phyloP scores from a whole-genome alignment of 73 alveolate genomes.

The Tetrahymena malaccensis region DNA sequence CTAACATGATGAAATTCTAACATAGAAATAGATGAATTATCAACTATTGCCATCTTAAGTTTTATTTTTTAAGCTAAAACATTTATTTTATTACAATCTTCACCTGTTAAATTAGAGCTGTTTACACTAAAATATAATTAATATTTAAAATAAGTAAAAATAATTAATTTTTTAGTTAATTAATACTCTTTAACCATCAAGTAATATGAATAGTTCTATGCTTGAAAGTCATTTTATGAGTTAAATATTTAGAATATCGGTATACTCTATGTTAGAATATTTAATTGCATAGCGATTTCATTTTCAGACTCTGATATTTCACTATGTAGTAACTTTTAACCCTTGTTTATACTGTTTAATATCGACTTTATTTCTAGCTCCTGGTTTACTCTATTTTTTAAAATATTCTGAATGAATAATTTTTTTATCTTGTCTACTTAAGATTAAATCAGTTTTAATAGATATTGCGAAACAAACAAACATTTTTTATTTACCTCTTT shows the following conservation, averaged over 20 bases:
- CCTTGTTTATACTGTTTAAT: not conserved
- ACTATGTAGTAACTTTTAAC: not conserved
- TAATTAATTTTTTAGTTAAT: not conserved
- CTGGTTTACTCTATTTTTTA: not conserved
- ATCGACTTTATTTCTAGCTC: not conserved
- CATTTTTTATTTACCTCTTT: not conserved
- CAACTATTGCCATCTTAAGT: not conserved
- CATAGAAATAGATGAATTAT: not conserved
- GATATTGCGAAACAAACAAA: not conserved
- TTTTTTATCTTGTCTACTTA: not conserved
- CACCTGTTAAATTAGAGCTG: not conserved
- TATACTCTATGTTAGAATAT: not conserved
- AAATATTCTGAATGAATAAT: not conserved
- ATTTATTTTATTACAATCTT: not conserved
- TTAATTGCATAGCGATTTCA: not conserved
- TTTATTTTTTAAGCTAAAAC: not conserved
- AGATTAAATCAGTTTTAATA: not conserved
- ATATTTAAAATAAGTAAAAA: not conserved
- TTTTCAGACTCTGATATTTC: not conserved
- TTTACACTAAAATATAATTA: not conserved
- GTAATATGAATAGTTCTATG: not conserved
- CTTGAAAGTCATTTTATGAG: not conserved
- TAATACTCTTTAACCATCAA: not conserved
- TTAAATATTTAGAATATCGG: not conserved
- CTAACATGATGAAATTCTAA: not conserved